A percentile compares a stretch with the other conserved stretches of the same genome.
phyloP scores from a whole-genome alignment of 768 basidiomycete species.

The Royoungia palumana region DNA sequence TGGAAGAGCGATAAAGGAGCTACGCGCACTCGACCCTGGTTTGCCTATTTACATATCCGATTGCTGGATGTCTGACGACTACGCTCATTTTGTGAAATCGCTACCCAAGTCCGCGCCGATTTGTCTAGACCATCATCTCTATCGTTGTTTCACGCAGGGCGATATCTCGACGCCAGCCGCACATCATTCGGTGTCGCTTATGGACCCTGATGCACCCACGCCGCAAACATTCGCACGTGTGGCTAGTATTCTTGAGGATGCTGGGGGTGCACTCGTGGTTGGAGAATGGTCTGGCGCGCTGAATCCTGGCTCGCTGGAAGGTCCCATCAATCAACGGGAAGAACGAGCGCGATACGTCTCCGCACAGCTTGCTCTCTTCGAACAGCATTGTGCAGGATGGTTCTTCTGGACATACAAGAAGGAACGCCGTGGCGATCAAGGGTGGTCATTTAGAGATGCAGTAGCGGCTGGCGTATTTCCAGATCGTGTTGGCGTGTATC shows the following conservation, averaged over 20 bases:
- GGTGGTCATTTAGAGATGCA: slow-evolving; percentile 73
- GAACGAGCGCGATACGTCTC: slow-evolving; percentile 49
- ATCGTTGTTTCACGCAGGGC: slow-evolving; percentile 68
- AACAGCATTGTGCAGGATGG: slow-evolving; percentile 63
- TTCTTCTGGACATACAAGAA: slow-evolving; percentile 89
- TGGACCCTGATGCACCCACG: slow-evolving; percentile 37
- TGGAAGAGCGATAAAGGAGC: slow-evolving; percentile 44
- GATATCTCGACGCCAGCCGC: slow-evolving; percentile 54
- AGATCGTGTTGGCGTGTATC: slow-evolving; percentile 41
- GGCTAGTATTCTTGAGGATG: slow-evolving; percentile 31
- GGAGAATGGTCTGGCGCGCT: slow-evolving; percentile 81
- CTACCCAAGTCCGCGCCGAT: slow-evolving; percentile 39
- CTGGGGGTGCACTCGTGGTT: slow-evolving; percentile 56
- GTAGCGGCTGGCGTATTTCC: slow-evolving; percentile 63
- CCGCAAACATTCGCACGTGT: slow-evolving; percentile 42
- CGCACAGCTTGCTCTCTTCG: slow-evolving; percentile 66
- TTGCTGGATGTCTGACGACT: slow-evolving; percentile 68
- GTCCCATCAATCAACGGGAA: slow-evolving; percentile 39
- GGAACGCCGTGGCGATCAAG: slow-evolving; percentile 57
- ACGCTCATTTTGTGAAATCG: slow-evolving; percentile 50
- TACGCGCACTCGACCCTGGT: slow-evolving; percentile 48
- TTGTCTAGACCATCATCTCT: slow-evolving; percentile 79
- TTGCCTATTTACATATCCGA: slow-evolving; percentile 75
- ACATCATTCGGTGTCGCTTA: slow-evolving; percentile 50
- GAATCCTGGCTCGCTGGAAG: slow-evolving; percentile 58